Evolutionary conservation across 2,329 filamentous ascomycete species (phyloP).

Genomic region (Fusarium sp.): DNA sequence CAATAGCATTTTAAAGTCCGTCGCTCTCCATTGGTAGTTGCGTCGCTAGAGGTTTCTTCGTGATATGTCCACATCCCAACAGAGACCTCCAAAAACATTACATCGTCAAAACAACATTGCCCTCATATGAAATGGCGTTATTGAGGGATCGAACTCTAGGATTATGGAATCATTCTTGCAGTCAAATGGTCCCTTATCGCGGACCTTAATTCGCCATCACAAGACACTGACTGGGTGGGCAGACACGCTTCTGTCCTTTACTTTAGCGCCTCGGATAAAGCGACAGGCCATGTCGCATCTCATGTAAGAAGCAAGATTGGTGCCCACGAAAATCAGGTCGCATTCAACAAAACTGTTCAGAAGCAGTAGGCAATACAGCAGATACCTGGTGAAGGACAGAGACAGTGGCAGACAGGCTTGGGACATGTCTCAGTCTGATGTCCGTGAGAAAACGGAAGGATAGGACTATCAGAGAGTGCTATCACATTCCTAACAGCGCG

Average conservation of each 20-base stretch:
- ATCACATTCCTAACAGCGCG: not conserved
- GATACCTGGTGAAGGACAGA: too few relatives aligned
- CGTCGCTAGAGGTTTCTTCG: not conserved
- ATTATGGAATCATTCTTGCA: too few relatives aligned
- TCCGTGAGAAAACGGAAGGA: not conserved
- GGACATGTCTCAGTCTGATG: not conserved
- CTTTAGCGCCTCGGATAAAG: not conserved
- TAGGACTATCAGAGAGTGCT: too few relatives aligned
- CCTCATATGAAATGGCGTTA: rapidly evolving
- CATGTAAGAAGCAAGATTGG: not conserved
- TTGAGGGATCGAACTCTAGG: rapidly evolving
- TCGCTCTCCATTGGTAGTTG: not conserved
- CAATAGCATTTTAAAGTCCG: rapidly evolving
- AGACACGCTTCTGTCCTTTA: not conserved
- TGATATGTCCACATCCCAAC: too few relatives aligned
- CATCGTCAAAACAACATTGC: not conserved
- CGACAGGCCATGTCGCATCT: rapidly evolving
- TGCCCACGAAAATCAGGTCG: not conserved
- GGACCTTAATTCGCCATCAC: rapidly evolving
- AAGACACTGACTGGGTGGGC: not conserved
- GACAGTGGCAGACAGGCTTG: rapidly evolving
- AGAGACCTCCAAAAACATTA: too few relatives aligned
- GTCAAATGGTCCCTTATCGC: not conserved
- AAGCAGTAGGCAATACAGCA: not conserved
- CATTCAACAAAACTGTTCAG: not conserved